These are phyloP conservation scores for Vaccinium myrtillus DNA, from an alignment of 148 eudicot genomes.

Conservation along the genomic window DNA sequence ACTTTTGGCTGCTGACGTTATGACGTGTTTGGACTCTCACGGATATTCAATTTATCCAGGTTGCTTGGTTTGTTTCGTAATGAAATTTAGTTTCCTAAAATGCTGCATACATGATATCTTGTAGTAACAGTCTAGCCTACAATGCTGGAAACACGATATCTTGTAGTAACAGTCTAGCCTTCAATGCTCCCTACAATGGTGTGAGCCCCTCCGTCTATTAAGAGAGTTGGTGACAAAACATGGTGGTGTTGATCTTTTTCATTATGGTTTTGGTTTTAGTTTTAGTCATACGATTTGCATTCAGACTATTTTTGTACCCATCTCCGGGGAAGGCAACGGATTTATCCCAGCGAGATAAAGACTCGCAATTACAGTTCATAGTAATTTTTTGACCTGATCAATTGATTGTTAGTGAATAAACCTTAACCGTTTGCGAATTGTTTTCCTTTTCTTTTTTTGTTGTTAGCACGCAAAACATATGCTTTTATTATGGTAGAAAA, in stretches of 20 bases:
- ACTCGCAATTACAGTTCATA: background rate
- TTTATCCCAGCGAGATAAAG: background rate
- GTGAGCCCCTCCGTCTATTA: background rate
- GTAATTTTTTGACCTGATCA: background rate
- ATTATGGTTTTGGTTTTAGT: background rate
- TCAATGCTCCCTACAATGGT: background rate
- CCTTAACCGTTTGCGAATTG: background rate
- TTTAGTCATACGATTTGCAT: background rate
- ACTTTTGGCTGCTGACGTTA: background rate
- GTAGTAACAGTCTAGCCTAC: background rate
- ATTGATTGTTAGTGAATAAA: background rate
- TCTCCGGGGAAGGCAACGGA: background rate
- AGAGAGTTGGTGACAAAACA: background rate
- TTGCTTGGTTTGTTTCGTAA: background rate
- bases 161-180: background rate
- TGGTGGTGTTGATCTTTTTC: background rate
- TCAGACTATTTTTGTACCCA: background rate
- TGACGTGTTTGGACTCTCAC: background rate
- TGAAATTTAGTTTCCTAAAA: background rate
- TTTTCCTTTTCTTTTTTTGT: background rate
- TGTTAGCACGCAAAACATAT: background rate
- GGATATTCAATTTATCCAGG: background rate
- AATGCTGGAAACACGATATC: background rate
- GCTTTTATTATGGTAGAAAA: background rate
- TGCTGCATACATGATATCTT: background rate